Percentiles rank a stretch among this genome's conserved stretches.
Evolutionary conservation across 2,329 filamentous ascomycete species (phyloP).

Genomic region (Sporothrix dimorphospora): DNA sequence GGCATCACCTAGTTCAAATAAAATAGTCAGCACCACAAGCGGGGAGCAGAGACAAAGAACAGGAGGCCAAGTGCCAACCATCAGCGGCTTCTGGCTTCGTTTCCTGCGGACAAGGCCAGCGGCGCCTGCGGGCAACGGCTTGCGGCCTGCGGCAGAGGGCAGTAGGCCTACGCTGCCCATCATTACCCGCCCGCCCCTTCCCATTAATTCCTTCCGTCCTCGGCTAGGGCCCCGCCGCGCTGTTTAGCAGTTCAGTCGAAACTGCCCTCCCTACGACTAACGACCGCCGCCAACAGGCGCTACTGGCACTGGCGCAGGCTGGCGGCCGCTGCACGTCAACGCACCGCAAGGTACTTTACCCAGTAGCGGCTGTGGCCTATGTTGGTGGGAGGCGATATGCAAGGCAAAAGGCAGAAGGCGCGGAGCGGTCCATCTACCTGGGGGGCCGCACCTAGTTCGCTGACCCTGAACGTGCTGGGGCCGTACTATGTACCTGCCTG

Average conservation of each 20-base stretch:
- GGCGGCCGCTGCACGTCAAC: conserved; percentile 3
- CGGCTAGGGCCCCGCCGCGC: conserved; percentile 31
- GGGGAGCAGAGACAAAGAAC: conserved; percentile 28
- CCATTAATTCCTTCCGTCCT: conserved; percentile 32
- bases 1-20: neutral
- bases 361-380: conserved; percentile 5
- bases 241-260: conserved; percentile 5
- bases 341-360: conserved; percentile 2
- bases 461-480: conserved; percentile 24
- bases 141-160: conserved; percentile 19
- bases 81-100: conserved; percentile 20
- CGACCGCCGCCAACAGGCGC: neutral
- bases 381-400: neutral
- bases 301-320: neutral
- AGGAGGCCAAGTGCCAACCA: conserved; percentile 19
- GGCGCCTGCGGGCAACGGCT: conserved; percentile 16
- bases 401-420: neutral
- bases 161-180: conserved; percentile 27
- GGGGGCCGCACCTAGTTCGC: conserved; percentile 30
- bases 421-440: conserved; percentile 34
- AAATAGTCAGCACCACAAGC: conserved; percentile 32
- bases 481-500: conserved; percentile 25
- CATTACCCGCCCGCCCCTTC: conserved; percentile 31
- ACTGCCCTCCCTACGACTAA: neutral
- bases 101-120: conserved; percentile 4